These are phyloP conservation scores for Pinus albicaulis DNA, from an alignment of 75 land plant genomes.

Conservation along the genomic window DNA sequence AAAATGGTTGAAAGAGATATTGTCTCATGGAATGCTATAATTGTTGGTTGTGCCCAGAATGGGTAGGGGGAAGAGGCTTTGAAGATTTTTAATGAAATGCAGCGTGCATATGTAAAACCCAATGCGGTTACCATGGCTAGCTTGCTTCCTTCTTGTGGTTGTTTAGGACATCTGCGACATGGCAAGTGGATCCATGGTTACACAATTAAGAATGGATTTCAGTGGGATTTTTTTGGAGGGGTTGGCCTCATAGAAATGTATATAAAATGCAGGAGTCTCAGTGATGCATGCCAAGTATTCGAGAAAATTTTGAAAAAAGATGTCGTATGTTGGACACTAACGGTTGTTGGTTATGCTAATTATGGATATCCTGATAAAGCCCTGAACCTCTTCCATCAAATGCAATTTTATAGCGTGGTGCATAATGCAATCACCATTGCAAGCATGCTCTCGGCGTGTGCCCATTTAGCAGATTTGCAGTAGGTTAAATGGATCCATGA, in stretches of 20 bases:
- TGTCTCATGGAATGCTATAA: constrained; percentile 20
- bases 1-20: not conserved
- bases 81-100: constrained; percentile 17
- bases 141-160: constrained; percentile 24
- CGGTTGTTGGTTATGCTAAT: constrained; percentile 57
- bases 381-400: constrained; percentile 25
- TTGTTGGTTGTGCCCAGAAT: constrained; percentile 17
- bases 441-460: constrained; percentile 46
- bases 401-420: constrained; percentile 12
- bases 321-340: constrained; percentile 57
- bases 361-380: constrained; percentile 33
- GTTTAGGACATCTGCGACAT: constrained; percentile 39
- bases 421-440: constrained; percentile 56
- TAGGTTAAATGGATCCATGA: constrained; percentile 34
- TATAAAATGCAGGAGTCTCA: constrained; percentile 62
- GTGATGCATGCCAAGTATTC: constrained; percentile 36
- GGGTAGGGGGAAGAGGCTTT: constrained; percentile 1
- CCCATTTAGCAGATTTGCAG: constrained; percentile 14
- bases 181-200: constrained; percentile 50
- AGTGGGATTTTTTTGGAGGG: constrained; percentile 12
- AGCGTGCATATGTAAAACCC: constrained; percentile 5
- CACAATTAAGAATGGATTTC: constrained; percentile 13
- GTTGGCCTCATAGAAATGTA: constrained; percentile 61
- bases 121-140: constrained; percentile 15
- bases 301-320: constrained; percentile 32